Percentiles rank a stretch among this genome's conserved stretches.
These are phyloP conservation scores for Septoria petroselini DNA, from an alignment of 2,329 filamentous ascomycete species.

Conservation along the genomic window DNA sequence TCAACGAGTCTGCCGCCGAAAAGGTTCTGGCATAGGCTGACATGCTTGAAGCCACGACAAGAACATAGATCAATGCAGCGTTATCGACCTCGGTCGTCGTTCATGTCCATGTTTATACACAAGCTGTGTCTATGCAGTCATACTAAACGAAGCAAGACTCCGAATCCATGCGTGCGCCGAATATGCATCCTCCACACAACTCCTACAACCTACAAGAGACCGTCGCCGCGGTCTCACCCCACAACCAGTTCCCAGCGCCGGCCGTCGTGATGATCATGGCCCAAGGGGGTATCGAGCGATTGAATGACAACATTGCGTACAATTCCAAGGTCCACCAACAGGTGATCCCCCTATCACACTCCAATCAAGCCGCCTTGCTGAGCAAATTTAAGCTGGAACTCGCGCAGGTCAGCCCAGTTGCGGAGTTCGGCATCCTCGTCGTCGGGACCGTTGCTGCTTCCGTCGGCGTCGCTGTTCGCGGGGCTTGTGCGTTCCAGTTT, in stretches of 20 bases:
- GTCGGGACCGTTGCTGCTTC: conserved; percentile 37
- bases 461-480: conserved; percentile 44
- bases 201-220: conserved; percentile 13
- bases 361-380: conserved; percentile 58
- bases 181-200: conserved; percentile 1
- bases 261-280: conserved; percentile 13
- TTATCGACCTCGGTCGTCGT: background rate
- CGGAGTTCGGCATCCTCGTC: conserved; percentile 74
- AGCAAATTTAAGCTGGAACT: conserved; percentile 72
- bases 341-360: conserved; percentile 27
- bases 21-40: conserved; percentile 11
- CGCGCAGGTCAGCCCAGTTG: conserved; percentile 74
- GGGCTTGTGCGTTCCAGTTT: conserved; percentile 66
- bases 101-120: conserved; percentile 6
- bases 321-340: background rate
- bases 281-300: conserved; percentile 25
- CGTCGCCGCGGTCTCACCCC: conserved; percentile 16
- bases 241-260: conserved; percentile 15
- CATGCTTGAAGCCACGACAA: background rate
- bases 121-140: conserved; percentile 10
- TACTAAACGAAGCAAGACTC: background rate
- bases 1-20: conserved; percentile 15
- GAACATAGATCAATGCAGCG: conserved; percentile 2
- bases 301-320: conserved; percentile 15
- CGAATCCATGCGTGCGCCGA: background rate